Conservation (phyloP, 2,329 filamentous ascomycete genomes). For the Westerdykella aurantiaca region DNA sequence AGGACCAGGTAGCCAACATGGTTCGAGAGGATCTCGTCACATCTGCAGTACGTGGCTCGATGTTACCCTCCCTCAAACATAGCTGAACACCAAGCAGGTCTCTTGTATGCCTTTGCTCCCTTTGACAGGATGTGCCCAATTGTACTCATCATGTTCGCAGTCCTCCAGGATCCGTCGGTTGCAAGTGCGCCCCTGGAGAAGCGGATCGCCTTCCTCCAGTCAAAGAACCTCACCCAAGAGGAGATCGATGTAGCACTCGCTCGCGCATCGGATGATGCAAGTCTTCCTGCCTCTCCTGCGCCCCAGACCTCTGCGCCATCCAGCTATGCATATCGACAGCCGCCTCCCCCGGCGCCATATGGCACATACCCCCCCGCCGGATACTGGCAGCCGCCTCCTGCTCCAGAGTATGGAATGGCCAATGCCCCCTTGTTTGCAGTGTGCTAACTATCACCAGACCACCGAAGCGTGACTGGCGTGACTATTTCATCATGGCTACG, state of each 20-base stretch:
- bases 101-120: conserved; percentile 42
- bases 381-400: conserved; percentile 50
- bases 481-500: conserved; percentile 99
- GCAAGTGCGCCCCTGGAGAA: conserved; percentile 86
- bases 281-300: conserved; percentile 45
- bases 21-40: conserved; percentile 90
- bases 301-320: conserved; percentile 39
- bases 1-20: conserved; percentile 51
- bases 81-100: conserved; percentile 38
- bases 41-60: conserved; percentile 54
- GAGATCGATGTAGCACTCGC: conserved; percentile 83
- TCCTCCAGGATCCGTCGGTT: conserved; percentile 92
- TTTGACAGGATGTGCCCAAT: conserved; percentile 1
- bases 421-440: neutral
- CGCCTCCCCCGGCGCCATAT: conserved; percentile 44
- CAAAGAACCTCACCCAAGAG: conserved; percentile 94
- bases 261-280: conserved; percentile 57
- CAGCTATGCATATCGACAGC: conserved; percentile 42
- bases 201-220: conserved; percentile 84
- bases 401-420: conserved; percentile 45
- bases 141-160: conserved; percentile 43
- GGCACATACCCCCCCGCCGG: conserved; percentile 47
- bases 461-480: conserved; percentile 87
- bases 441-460: conserved; percentile 32
- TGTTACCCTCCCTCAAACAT: neutral